Evolutionary conservation across 1,284 basidiomycete genomes (phyloP), one percentile per base, ranked within the genome.

Genomic region (Cutaneotrichosporon dermatis): DNA sequence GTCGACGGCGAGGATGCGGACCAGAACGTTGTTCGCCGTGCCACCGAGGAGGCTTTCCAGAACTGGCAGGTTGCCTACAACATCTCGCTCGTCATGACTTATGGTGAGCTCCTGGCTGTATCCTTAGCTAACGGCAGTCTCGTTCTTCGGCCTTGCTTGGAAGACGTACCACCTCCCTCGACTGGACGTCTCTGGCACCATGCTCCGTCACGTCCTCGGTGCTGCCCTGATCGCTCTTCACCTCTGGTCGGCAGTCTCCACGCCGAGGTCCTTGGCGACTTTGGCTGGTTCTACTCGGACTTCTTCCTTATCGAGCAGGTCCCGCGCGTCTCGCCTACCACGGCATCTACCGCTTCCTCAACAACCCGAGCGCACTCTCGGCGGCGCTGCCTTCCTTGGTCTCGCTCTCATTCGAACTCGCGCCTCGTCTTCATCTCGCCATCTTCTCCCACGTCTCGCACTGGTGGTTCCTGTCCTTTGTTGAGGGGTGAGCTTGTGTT

Each of bases 11-110:
- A 59, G 3, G 62, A 51, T 10, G 68, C 68, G 35, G 68, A 69
- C 36, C 70, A 76, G 55, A 67, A 69, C 51, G 72, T 77, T 41
- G 81, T 85, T 54, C 77, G 84, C 73, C 85, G 86, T 54, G 92
- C 93, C 0, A 85, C 94, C 10, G 83, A 87, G 51, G 95, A 98
- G 74, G 91, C 94, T 0, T 99, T 98, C 71, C 82, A 83, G 39
- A 95, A 95, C 76, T 99, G 94, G 93, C 98, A 98, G 78, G 83
- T 83, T 6, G 83, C 90, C 41, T 98, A 95, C 78, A 98, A 98
- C 76, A 79, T 93, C 74, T 92, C 89, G 72, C 82, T 95, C 79
- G 88, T 88, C 73, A 96, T 98, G 92, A 94, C 89, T 7, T 97
- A 97, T 76, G 85, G 51, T 53, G 15, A 51, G 90, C 33, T 48